Base-by-base conservation (phyloP, 1,284 basidiomycete genomes). In the Bondarzewia mesenterica region DNA sequence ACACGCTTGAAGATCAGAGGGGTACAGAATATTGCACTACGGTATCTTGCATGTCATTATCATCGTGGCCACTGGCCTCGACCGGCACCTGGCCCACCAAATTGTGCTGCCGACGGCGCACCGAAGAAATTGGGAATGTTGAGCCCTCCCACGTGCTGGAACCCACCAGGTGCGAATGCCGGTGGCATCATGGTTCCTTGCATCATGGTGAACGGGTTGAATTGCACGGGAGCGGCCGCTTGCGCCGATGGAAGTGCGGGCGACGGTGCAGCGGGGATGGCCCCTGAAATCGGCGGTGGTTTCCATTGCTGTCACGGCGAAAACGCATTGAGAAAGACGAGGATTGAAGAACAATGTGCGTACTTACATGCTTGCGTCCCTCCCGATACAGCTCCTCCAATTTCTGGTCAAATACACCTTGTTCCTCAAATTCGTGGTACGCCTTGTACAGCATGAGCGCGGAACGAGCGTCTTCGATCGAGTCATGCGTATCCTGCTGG, bases 401-500 rank as follows among this genome's bases (percentile, higher is more conserved):
- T 55, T 92, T 91, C 52, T 89, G 80, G 58, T 96, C 90, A 66
- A 96, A 93, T 4, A 80, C 64, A 2, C 84, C 85, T 46, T 85
- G 77, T 29, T 75, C 78, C 62, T 94, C 85, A 49, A 94, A 85
- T 29, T 80, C 71, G 36, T 85, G 78, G 63, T 89, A 94, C 23
- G 86, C 78, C 61, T 92, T 86, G 69, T 90, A 99, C 27, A 99
- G 71, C 53, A 85, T 76, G 44, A 98, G 69, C 0, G 95, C 93
- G 7, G 91, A 91, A 16, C 83, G 77, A 0, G 95, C 93, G 62
- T 99, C 96, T 65, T 94, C 90, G 58, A 99, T 97, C 15, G 93
- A 97, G 68, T 99, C 95, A 63, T 99, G 95, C 7, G 86, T 88
- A 15, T 92, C 89, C 5, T 80, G 86, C 65, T 99, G 96, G 51